These are phyloP conservation scores for Chenopodium berlandieri DNA, from an alignment of 148 eudicot species.

Conservation along the genomic window DNA sequence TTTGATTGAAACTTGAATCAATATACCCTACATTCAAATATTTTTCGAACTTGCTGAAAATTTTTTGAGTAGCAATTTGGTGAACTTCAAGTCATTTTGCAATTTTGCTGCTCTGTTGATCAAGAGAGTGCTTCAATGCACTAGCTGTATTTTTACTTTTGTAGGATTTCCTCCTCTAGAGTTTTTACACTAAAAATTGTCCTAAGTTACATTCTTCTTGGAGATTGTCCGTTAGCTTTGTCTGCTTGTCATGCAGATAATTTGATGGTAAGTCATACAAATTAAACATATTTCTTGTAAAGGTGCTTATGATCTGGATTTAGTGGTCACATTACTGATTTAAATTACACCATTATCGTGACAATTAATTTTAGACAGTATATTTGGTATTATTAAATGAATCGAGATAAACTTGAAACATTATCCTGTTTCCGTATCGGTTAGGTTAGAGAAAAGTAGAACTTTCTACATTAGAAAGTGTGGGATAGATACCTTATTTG, in stretches of 20 bases:
- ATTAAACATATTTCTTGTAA: too few species aligned
- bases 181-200: background rate
- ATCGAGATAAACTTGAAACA: background rate
- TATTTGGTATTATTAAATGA: too few species aligned
- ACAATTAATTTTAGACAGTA: too few species aligned
- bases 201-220: background rate
- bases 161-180: background rate
- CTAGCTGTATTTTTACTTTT: background rate
- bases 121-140: background rate
- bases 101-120: too few species aligned
- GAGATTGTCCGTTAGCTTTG: background rate
- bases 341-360: too few species aligned
- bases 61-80: too few species aligned
- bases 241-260: background rate
- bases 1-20: background rate
- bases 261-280: too few species aligned
- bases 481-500: slow-evolving; percentile 13
- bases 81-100: background rate
- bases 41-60: background rate
- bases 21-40: background rate
- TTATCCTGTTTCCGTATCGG: background rate
- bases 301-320: background rate
- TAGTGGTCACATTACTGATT: background rate
- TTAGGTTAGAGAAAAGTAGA: background rate
- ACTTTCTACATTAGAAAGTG: slow-evolving; percentile 9